Percentiles rank a stretch among this genome's conserved stretches.
These are phyloP conservation scores for Hypoxylon sp. DNA, from an alignment of 2,329 filamentous ascomycete species.

Conservation along the genomic window DNA sequence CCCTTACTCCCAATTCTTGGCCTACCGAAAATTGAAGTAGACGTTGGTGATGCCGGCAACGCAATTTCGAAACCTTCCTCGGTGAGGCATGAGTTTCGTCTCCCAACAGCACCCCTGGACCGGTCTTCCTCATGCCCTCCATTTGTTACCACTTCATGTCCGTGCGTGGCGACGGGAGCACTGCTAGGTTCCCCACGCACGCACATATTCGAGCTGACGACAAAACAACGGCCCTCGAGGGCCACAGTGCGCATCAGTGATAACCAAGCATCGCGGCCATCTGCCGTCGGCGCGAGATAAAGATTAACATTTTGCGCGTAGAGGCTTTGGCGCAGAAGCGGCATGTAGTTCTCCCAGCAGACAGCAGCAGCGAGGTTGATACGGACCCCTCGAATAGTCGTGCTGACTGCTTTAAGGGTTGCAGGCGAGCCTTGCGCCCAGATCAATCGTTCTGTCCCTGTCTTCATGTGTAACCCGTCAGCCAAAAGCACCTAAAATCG, in stretches of 20 bases:
- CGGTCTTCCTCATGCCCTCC: slow-evolving; percentile 1
- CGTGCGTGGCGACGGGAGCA: slow-evolving; percentile 59
- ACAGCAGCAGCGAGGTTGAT: slow-evolving; percentile 89
- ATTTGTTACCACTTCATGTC: neutral
- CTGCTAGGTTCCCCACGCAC: slow-evolving; percentile 72
- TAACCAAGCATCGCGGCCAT: slow-evolving; percentile 86
- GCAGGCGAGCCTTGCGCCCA: slow-evolving; percentile 89
- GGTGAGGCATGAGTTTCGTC: slow-evolving; percentile 61
- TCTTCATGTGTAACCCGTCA: slow-evolving; percentile 60
- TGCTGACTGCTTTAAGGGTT: slow-evolving; percentile 84
- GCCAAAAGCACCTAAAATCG: neutral
- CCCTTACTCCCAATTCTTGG: neutral
- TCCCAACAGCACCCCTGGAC: neutral
- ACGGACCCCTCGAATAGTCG: slow-evolving; percentile 82
- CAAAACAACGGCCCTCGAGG: slow-evolving; percentile 86
- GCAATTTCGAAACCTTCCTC: slow-evolving; percentile 59
- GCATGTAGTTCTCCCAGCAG: slow-evolving; percentile 99
- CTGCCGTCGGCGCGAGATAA: slow-evolving; percentile 91
- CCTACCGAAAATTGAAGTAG: neutral
- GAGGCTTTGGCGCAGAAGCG: slow-evolving; percentile 83
- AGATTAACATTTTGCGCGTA: slow-evolving; percentile 94
- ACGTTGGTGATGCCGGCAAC: neutral
- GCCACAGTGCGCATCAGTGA: slow-evolving; percentile 84
- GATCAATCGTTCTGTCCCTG: slow-evolving; percentile 84
- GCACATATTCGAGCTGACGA: slow-evolving; percentile 89